phyloP scores from a whole-genome alignment of 2,329 filamentous ascomycete species.

The Leptographium lundbergii region DNA sequence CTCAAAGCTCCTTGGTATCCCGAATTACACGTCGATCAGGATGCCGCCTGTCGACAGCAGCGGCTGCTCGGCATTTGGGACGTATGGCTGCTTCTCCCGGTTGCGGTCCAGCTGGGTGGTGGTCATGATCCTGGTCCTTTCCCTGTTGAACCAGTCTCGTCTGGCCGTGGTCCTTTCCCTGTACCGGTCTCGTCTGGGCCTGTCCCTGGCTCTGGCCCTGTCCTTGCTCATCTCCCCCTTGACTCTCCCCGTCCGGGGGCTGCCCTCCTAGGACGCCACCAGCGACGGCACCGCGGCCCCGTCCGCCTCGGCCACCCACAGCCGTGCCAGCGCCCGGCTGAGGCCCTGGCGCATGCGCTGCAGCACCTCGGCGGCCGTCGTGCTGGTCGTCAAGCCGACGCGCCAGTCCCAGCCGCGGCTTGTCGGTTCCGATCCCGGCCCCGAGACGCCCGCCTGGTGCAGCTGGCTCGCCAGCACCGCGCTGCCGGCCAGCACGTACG shows the following conservation, averaged over 20 bases:
- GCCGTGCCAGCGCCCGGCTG: slow-evolving; percentile 57
- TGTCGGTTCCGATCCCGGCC: too few species aligned
- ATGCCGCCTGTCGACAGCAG: too few species aligned
- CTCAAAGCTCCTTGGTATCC: too few species aligned
- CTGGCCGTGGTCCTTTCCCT: too few species aligned
- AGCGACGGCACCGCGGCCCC: slow-evolving; percentile 4
- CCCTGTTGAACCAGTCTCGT: neutral
- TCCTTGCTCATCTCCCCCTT: neutral
- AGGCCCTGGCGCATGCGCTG: slow-evolving; percentile 58
- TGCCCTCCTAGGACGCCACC: neutral
- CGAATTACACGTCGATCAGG: too few species aligned
- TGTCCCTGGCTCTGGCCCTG: neutral
- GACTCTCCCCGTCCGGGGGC: neutral
- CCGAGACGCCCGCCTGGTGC: slow-evolving; percentile 41
- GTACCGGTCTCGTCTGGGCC: too few species aligned
- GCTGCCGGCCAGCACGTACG: slow-evolving; percentile 61
- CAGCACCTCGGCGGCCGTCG: slow-evolving; percentile 58
- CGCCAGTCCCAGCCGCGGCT: slow-evolving; percentile 50
- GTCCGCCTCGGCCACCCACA: slow-evolving; percentile 58
- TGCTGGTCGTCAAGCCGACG: slow-evolving; percentile 39
- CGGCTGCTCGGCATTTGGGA: too few species aligned
- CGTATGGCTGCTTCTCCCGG: too few species aligned
- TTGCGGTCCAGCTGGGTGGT: too few species aligned
- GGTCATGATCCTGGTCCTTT: too few species aligned
- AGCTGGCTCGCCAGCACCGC: slow-evolving; percentile 54